Conservation (phyloP, 257 asterid genomes). For the Nicotiana tomentosiformis region DNA sequence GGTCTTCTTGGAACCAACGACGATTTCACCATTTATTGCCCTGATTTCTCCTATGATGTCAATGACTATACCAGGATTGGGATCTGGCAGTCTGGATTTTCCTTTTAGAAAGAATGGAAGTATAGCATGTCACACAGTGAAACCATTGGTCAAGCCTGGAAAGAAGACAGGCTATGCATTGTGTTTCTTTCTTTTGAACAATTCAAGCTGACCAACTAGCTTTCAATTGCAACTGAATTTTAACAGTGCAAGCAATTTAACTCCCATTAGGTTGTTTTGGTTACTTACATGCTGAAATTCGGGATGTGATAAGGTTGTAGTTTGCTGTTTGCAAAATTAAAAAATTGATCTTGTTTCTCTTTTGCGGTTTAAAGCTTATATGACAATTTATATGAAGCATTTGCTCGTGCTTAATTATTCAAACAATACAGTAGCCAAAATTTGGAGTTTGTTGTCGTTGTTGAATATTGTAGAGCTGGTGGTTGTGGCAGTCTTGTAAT, state of each 20-base stretch:
- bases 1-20: conserved; percentile 65
- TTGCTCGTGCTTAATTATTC: background rate
- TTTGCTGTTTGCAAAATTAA: background rate
- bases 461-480: background rate
- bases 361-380: background rate
- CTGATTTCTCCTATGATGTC: conserved; percentile 80
- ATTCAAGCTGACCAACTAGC: background rate
- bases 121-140: conserved; percentile 47
- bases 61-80: conserved; percentile 67
- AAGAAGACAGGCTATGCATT: background rate
- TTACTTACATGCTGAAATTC: background rate
- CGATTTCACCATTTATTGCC: conserved; percentile 76
- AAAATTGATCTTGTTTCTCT: background rate
- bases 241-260: background rate
- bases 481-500: background rate
- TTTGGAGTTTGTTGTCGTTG: background rate
- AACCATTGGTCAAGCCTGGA: background rate
- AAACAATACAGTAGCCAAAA: background rate
- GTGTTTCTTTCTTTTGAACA: background rate
- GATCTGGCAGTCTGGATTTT: background rate
- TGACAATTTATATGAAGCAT: background rate
- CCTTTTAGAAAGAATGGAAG: conserved; percentile 55
- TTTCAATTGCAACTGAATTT: background rate
- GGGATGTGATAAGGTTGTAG: background rate
- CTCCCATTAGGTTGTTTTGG: background rate